A percentile compares a stretch with the other conserved stretches of the same genome.
These are phyloP conservation scores for Fusarium anthophilum DNA, from an alignment of 2,329 filamentous ascomycete genomes.

Conservation along the genomic window DNA sequence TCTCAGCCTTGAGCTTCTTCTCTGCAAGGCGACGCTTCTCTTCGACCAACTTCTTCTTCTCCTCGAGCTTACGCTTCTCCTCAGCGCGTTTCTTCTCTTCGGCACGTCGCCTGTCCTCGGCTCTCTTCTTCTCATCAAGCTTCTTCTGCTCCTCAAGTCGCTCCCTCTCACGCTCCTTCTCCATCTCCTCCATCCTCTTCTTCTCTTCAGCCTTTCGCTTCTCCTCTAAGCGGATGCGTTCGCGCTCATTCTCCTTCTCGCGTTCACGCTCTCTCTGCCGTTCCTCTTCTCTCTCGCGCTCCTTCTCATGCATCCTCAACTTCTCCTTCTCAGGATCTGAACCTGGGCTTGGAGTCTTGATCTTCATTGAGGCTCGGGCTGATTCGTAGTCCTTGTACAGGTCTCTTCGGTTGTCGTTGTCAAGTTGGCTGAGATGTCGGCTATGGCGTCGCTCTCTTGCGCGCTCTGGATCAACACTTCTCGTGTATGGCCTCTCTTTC, in stretches of 20 bases:
- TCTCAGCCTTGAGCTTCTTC: constrained; percentile 9
- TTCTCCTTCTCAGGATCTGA: constrained; percentile 17
- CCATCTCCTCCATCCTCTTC: constrained; percentile 9
- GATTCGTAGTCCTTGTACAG: background rate
- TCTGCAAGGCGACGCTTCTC: constrained; percentile 10
- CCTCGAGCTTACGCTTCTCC: constrained; percentile 8
- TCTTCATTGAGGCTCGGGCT: constrained; percentile 1
- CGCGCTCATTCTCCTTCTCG: constrained; percentile 18
- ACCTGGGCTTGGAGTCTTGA: background rate
- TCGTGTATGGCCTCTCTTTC: background rate
- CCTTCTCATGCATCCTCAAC: constrained; percentile 2
- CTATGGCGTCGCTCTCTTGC: constrained; percentile 10
- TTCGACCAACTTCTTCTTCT: constrained; percentile 11
- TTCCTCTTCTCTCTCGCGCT: constrained; percentile 8
- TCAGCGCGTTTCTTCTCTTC: constrained; percentile 2
- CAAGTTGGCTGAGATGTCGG: constrained; percentile 5
- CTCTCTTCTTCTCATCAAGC: background rate
- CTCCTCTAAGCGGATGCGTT: constrained; percentile 9
- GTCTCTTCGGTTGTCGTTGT: constrained; percentile 7
- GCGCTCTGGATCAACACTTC: constrained; percentile 9
- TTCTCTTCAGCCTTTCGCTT: constrained; percentile 14
- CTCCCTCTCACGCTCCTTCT: constrained; percentile 11
- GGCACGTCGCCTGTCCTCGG: background rate
- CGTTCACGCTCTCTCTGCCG: constrained; percentile 8
- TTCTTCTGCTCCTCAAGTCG: constrained; percentile 2